Conservation (phyloP, 345 rosid species). For the Abelmoschus esculentus region DNA sequence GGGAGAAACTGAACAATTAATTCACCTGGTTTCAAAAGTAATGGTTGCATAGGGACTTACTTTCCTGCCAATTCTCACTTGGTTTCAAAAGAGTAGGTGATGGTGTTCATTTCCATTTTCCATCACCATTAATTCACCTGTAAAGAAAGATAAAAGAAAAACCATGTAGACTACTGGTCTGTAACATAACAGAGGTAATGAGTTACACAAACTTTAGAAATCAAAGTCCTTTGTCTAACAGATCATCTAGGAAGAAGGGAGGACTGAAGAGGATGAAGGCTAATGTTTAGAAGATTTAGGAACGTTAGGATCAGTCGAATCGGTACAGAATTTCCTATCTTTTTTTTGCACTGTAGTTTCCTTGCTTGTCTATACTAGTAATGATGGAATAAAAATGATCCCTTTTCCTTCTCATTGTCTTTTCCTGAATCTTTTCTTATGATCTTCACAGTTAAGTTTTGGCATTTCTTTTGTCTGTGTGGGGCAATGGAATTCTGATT, state of each 20-base stretch:
- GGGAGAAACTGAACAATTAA: conserved; percentile 59
- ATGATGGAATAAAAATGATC: conserved; percentile 57
- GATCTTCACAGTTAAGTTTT: neutral
- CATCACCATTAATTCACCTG: conserved; percentile 55
- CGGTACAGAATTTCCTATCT: conserved; percentile 34
- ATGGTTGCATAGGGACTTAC: conserved; percentile 20
- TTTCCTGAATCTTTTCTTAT: conserved; percentile 20
- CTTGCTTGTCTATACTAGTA: conserved; percentile 59
- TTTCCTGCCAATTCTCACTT: conserved; percentile 41
- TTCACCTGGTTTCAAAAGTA: conserved; percentile 22
- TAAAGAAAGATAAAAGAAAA: conserved; percentile 63
- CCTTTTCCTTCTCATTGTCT: conserved; percentile 26
- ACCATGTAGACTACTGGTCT: conserved; percentile 43
- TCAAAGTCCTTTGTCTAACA: conserved; percentile 62
- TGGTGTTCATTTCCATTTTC: conserved; percentile 58
- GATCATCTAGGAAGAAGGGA: conserved; percentile 52
- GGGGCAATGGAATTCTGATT: too few species aligned
- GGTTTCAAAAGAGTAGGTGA: conserved; percentile 34
- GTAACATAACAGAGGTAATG: conserved; percentile 62
- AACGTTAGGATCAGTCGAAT: conserved; percentile 17
- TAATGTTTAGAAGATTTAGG: conserved; percentile 18
- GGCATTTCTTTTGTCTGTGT: too few species aligned
- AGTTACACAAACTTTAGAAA: conserved; percentile 41
- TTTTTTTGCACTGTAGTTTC: conserved; percentile 36
- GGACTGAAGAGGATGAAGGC: conserved; percentile 5